These are phyloP conservation scores for Eucalyptus cladocalyx DNA, from an alignment of 345 rosid genomes.

Conservation along the genomic window DNA sequence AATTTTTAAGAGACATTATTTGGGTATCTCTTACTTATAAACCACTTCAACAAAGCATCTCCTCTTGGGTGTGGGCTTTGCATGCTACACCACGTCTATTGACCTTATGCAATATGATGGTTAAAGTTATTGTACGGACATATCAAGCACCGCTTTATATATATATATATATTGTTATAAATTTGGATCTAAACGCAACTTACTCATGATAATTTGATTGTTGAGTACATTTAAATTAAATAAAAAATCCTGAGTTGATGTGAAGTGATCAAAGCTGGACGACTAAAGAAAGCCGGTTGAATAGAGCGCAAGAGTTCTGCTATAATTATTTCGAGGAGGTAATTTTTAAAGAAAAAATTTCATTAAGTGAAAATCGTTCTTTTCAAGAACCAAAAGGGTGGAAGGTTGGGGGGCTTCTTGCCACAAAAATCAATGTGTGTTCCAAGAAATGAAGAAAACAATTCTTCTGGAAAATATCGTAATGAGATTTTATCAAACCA, in stretches of 20 bases:
- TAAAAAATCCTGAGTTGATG: no score
- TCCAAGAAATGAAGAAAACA: background rate
- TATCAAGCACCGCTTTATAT: background rate
- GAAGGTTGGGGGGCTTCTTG: background rate
- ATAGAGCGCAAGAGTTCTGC: background rate
- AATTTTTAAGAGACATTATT: background rate
- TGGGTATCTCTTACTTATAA: background rate
- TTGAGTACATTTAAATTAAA: background rate
- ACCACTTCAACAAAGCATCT: background rate
- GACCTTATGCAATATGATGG: background rate
- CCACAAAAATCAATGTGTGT: background rate
- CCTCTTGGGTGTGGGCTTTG: background rate
- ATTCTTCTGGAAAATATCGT: background rate
- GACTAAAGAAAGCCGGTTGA: no score
- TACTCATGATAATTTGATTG: background rate
- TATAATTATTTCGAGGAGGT: background rate
- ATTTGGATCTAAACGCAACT: background rate
- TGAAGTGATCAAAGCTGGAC: no score
- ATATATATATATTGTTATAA: background rate
- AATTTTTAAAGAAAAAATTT: background rate
- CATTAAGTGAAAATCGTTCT: background rate
- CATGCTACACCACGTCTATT: background rate
- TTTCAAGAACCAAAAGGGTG: background rate
- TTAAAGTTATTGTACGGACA: background rate
- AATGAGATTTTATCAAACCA: background rate